Evolutionary conservation across 1,139 yeast genomes (phyloP), one percentile per base, ranked within the genome.

Genomic region (Martiniozyma asiatica): DNA sequence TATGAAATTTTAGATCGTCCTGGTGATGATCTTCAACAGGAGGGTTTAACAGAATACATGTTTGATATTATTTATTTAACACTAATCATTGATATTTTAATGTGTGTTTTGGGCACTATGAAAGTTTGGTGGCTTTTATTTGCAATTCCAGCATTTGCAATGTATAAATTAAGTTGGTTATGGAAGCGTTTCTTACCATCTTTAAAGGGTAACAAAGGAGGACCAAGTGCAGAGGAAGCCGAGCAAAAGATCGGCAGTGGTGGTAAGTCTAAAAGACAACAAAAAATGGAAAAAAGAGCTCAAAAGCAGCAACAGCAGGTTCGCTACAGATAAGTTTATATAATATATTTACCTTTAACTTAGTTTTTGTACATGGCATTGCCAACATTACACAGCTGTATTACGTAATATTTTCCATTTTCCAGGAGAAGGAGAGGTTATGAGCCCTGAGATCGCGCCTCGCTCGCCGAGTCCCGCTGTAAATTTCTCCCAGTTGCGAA

Each of bases 11-110:
- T 80, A 32, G 48, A 67, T 2, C 57, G 53, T 14, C 51, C 78
- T 2, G 94, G 93, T 2, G 73, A 68, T 26, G 87, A 82, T 46
- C 60, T 81, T 37, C 53, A 55, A 27, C 81, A 73, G 37, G 53
- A 58, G 4, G 94, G 94, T 0, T 57, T 82, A 26, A 76, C 75
- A 14, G 94, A 82, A 51, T 80, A 78, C 57, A 56, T 80, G 56
- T 77, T 77, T 47, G 94, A 82, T 48, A 55, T 80, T 14, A 61
- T 82, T 34, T 81, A 81, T 47, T 53, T 79, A 32, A 80, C 93
- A 1, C 65, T 81, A 65, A 45, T 66, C 11, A 60, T 76, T 39
- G 74, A 73, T 41, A 33, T 76, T 0, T 54, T 78, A 31, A 66
- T 73, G 55, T 48, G 72, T 10, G 14, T 72, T 0, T 51, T 70